These are phyloP conservation scores for Dendrobium chrysotoxum DNA, from an alignment of 106 monocot genomes.

Conservation along the genomic window DNA sequence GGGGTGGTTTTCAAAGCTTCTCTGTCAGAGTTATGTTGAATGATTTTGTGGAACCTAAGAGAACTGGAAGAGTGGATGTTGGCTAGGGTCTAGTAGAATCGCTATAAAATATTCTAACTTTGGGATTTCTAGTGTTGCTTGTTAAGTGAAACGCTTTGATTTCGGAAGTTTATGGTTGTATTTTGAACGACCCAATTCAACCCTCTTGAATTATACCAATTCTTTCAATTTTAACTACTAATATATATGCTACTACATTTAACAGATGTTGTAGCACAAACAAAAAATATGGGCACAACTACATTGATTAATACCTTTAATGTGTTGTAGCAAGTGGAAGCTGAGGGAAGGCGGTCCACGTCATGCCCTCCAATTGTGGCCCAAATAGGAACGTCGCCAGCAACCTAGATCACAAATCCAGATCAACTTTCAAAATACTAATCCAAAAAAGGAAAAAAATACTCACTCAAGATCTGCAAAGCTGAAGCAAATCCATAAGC, in stretches of 20 bases:
- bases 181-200: not conserved
- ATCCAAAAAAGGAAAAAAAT: not conserved
- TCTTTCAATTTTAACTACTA: not conserved
- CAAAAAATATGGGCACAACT: not conserved
- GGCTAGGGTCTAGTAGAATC: too few species aligned
- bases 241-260: not conserved
- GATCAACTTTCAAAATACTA: not conserved
- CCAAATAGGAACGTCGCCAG: conserved; percentile 76
- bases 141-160: too few species aligned
- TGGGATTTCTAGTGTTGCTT: too few species aligned
- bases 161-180: too few species aligned
- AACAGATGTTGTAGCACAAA: not conserved
- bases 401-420: conserved; percentile 35
- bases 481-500: not conserved
- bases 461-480: not conserved
- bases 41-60: too few species aligned
- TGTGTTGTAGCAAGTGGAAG: conserved; percentile 92
- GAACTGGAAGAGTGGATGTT: too few species aligned
- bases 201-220: not conserved
- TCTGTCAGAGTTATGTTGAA: too few species aligned
- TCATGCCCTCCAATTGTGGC: conserved; percentile 84
- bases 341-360: conserved; percentile 88
- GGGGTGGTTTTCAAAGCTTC: too few species aligned
- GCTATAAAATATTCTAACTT: too few species aligned
- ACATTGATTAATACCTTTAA: conserved; percentile 46